Evolutionary conservation across 352 stramenopile genomes (phyloP), one percentile per base, ranked within the genome.

Genomic region (Phytophthora colocasiae): DNA sequence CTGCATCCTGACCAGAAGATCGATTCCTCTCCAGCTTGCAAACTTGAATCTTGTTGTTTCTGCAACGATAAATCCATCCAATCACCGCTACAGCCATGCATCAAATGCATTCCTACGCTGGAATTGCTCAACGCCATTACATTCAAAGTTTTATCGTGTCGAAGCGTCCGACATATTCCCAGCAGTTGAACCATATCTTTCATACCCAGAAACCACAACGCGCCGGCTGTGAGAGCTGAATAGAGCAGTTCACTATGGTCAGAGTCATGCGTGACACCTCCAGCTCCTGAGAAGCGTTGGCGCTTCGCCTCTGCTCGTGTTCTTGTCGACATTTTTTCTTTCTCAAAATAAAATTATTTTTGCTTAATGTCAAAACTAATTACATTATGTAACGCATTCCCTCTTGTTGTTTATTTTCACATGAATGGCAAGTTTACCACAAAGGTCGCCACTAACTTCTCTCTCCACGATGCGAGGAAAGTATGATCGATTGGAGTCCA

Each of bases 21-120:
- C 15, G 55, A 56, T 11, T 56, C 49, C 29, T 63, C 63, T 22
- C 15, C 17, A 46, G 38, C 36, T 22, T 41, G 52, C 17, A 43
- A 27, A 38, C 22, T 57, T 1, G 44, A 50, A 11, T 49, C 26
- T 29, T 74, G 63, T 39, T 68, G 60, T 15, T 52, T 61, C 9
- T 61, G 55, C 26, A 70, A 45, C 1, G 54, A 67, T 32, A 77
- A 34, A 58, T 77, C 51, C 72, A 75, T 75, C 68, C 65, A 75
- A 43, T 78, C 72, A 6, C 45, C 44, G 29, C 39, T 75, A 39
- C 72, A 80, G 4, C 48, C 54, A 27, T 75, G 69, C 39, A 77
- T 15, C 32, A 80, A 73, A 50, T 80, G 72, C 5, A 67, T 43
- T 14, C 68, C 72, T 1, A 64, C 49, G 17, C 54, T 61, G 38